phyloP scores from a whole-genome alignment of 2,329 filamentous ascomycete species.

The Lachnellula subtilissima region DNA sequence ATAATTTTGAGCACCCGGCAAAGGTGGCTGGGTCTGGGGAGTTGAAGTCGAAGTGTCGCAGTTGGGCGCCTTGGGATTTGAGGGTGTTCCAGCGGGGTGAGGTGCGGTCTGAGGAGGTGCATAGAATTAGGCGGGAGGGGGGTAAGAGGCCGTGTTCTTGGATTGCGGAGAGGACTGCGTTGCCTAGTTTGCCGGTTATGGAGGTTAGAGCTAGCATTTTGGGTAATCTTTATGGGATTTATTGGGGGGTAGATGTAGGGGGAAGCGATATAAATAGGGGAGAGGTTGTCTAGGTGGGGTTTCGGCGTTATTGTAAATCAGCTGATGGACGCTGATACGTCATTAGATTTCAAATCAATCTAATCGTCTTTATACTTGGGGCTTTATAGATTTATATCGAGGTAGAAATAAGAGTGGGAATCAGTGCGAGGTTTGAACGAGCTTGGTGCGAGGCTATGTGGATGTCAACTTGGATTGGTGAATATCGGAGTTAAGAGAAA shows the following conservation, averaged over 20 bases:
- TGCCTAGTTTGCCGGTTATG: slow-evolving; percentile 20
- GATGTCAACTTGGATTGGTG: neutral
- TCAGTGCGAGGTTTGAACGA: neutral
- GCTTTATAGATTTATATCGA: neutral
- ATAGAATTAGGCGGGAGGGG: slow-evolving; percentile 14
- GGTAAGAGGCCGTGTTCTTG: slow-evolving; percentile 14
- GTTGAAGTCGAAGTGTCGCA: slow-evolving; percentile 18
- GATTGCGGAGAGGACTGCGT: slow-evolving; percentile 15
- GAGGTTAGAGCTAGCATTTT: slow-evolving; percentile 20
- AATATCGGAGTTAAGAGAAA: too few species aligned
- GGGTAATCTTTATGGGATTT: neutral
- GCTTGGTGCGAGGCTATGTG: neutral
- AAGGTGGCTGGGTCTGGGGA: slow-evolving; percentile 6
- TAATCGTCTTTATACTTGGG: neutral
- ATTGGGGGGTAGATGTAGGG: neutral
- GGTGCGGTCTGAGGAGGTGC: slow-evolving; percentile 15
- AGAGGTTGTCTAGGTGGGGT: too few species aligned
- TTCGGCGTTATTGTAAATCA: too few species aligned
- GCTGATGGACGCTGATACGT: too few species aligned
- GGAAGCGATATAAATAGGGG: neutral
- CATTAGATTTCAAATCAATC: too few species aligned
- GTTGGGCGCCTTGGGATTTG: slow-evolving; percentile 16
- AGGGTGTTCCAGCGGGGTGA: slow-evolving; percentile 35
- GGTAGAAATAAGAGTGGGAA: neutral
- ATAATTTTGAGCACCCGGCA: slow-evolving; percentile 28